Evolutionary conservation across 1,284 basidiomycete genomes (phyloP).

Genomic region (Pseudozyma sp.): DNA sequence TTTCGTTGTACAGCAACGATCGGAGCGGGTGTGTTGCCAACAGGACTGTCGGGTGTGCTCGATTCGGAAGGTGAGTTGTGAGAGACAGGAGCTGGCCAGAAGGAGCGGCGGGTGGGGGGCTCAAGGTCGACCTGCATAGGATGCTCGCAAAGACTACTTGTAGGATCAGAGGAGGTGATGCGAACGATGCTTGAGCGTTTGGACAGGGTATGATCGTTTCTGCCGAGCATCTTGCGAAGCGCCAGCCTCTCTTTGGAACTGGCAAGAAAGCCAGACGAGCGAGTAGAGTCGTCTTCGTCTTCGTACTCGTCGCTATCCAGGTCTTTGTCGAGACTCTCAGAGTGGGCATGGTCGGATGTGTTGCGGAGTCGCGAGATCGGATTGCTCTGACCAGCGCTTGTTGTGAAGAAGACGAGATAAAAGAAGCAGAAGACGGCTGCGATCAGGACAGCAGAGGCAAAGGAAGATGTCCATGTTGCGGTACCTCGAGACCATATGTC

Average conservation of each 20-base stretch:
- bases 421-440: slow-evolving; percentile 1
- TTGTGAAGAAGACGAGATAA: slow-evolving; percentile 4
- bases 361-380: slow-evolving; percentile 25
- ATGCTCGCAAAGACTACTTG: slow-evolving; percentile 48
- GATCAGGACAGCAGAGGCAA: slow-evolving; percentile 8
- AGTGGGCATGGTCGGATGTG: slow-evolving; percentile 18
- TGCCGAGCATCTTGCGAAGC: slow-evolving; percentile 18
- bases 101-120: slow-evolving; percentile 16
- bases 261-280: slow-evolving; percentile 23
- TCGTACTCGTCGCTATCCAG: slow-evolving; percentile 50
- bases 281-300: slow-evolving; percentile 35
- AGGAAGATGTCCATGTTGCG: slow-evolving; percentile 18
- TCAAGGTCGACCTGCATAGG: slow-evolving; percentile 61
- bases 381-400: slow-evolving; percentile 13
- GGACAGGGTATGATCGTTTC: slow-evolving; percentile 13
- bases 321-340: slow-evolving; percentile 21
- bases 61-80: slow-evolving; percentile 9
- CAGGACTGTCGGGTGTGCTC: slow-evolving; percentile 10
- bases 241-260: slow-evolving; percentile 35
- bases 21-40: slow-evolving; percentile 1
- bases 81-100: slow-evolving; percentile 33
- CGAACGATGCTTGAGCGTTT: slow-evolving; percentile 46
- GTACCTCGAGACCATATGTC: slow-evolving; percentile 19
- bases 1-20: not conserved
- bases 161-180: slow-evolving; percentile 61